These are phyloP conservation scores for Geotrichum bryndzae DNA, from an alignment of 1,139 yeast genomes.

Conservation along the genomic window DNA sequence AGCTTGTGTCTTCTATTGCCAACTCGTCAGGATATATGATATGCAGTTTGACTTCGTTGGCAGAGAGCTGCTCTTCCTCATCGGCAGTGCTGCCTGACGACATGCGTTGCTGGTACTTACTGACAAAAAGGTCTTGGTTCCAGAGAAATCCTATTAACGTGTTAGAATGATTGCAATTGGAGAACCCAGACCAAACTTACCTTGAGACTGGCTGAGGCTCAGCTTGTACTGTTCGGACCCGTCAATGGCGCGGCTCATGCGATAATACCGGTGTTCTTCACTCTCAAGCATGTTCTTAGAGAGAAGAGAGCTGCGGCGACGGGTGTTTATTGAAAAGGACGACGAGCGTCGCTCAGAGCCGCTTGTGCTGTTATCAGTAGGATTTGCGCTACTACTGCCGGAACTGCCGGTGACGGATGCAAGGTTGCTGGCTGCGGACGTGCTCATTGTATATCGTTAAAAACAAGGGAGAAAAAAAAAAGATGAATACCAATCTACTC, in stretches of 20 bases:
- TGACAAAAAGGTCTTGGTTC: slow-evolving; percentile 15
- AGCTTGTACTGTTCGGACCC: slow-evolving; percentile 11
- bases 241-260: slow-evolving; percentile 11
- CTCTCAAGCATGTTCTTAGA: slow-evolving; percentile 12
- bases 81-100: background rate
- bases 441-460: background rate
- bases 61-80: background rate
- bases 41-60: background rate
- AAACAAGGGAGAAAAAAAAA: too few species aligned
- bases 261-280: slow-evolving; percentile 14
- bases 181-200: background rate
- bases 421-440: background rate
- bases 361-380: background rate
- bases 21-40: background rate
- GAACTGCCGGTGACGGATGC: background rate
- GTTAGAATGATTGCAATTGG: background rate
- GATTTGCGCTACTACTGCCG: background rate
- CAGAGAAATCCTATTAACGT: slow-evolving; percentile 9
- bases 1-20: background rate
- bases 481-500: background rate
- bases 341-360: background rate
- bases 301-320: background rate
- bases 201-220: slow-evolving; percentile 14
- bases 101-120: slow-evolving; percentile 7
- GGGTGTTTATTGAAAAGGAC: background rate